Conservation (phyloP, 441 rosid genomes). For the Melastoma candidum region DNA sequence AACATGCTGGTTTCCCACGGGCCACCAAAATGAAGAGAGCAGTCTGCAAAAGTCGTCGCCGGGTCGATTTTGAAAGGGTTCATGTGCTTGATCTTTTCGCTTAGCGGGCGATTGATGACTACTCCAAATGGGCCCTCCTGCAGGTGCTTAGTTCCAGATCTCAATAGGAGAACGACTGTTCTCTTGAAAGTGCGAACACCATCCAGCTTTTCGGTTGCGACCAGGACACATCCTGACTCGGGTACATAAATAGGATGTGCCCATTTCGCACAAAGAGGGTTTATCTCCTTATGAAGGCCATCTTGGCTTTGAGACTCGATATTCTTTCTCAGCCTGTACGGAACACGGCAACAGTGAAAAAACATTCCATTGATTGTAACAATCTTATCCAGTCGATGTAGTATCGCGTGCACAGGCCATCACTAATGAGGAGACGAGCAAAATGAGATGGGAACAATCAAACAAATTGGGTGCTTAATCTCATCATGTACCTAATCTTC, state of each 20-base stretch:
- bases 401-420: no score
- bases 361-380: no score
- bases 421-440: no score
- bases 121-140: conserved; percentile 88
- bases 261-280: conserved; percentile 59
- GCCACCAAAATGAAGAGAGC: conserved; percentile 82
- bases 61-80: conserved; percentile 56
- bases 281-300: conserved; percentile 30
- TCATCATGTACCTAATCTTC: no score
- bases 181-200: conserved; percentile 71
- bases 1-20: conserved; percentile 89
- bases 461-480: no score
- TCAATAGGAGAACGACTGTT: conserved; percentile 79
- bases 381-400: no score
- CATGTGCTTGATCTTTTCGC: conserved; percentile 70
- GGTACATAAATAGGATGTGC: conserved; percentile 89
- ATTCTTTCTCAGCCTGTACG: conserved; percentile 47
- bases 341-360: no score
- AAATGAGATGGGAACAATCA: no score
- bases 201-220: conserved; percentile 88
- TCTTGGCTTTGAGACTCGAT: conserved; percentile 37
- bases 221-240: conserved; percentile 89
- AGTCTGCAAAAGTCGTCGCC: conserved; percentile 71
- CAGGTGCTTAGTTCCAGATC: conserved; percentile 76
- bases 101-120: conserved; percentile 80